Evolutionary conservation across 768 basidiomycete genomes (phyloP).

Genomic region (Naganishia friedmannii): DNA sequence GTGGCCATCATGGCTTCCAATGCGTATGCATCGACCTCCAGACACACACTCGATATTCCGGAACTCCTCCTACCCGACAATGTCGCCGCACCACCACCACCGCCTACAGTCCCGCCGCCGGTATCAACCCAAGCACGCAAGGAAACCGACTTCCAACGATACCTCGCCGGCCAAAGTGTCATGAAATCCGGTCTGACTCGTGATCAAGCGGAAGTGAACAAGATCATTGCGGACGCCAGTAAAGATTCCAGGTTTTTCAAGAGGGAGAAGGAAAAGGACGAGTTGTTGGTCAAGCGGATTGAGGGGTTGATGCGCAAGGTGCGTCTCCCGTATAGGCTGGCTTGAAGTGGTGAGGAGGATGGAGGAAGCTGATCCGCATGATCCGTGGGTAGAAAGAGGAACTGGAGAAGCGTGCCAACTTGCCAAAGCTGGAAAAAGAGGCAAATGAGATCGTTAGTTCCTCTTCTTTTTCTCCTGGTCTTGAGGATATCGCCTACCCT

Average conservation of each 20-base stretch:
- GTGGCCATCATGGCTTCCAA: neutral
- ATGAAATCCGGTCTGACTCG: conserved; percentile 63
- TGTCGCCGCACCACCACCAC: no score
- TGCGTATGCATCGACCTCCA: conserved; percentile 7
- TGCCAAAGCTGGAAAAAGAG: conserved; percentile 63
- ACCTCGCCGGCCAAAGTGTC: conserved; percentile 79
- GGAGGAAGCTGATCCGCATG: conserved; percentile 53
- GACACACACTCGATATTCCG: conserved; percentile 43
- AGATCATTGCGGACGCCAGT: conserved; percentile 49
- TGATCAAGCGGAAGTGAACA: conserved; percentile 42
- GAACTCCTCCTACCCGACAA: conserved; percentile 70
- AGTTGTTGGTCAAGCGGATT: conserved; percentile 75
- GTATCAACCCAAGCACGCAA: conserved; percentile 57
- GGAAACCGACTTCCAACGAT: conserved; percentile 45
- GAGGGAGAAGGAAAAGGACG: conserved; percentile 89
- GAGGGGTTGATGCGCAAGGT: conserved; percentile 62
- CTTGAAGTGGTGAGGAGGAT: conserved; percentile 54
- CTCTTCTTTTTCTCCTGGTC: neutral
- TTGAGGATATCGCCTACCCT: neutral
- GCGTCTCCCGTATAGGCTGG: conserved; percentile 4
- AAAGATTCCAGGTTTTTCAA: conserved; percentile 71
- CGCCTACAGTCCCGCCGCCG: conserved; percentile 53
- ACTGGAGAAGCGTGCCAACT: conserved; percentile 36
- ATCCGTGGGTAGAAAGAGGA: conserved; percentile 54
- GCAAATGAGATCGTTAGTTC: conserved; percentile 69